phyloP scores from a whole-genome alignment of 2,329 filamentous ascomycete species.

The Penicillium hesseltinei region DNA sequence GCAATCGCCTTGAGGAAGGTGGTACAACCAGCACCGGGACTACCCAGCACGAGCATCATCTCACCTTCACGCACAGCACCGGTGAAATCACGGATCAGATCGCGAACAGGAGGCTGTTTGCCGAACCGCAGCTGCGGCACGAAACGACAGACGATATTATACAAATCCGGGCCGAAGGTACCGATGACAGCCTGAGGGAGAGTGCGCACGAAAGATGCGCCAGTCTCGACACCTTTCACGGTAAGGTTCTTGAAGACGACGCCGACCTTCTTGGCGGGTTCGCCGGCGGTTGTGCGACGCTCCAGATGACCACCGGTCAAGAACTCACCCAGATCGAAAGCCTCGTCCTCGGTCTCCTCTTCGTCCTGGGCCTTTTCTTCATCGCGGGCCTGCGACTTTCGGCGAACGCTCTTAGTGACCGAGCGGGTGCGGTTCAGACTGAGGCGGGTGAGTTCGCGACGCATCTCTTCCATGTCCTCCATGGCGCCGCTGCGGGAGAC shows the following conservation, averaged over 20 bases:
- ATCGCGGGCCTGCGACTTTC: slow-evolving; percentile 32
- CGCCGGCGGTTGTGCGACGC: slow-evolving; percentile 62
- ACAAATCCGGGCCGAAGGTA: slow-evolving; percentile 78
- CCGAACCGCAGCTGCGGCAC: slow-evolving; percentile 52
- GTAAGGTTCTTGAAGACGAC: slow-evolving; percentile 74
- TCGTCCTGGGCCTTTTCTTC: slow-evolving; percentile 48
- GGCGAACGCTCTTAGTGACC: slow-evolving; percentile 26
- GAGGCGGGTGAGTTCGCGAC: slow-evolving; percentile 54
- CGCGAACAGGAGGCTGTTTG: slow-evolving; percentile 50
- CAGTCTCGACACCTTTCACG: slow-evolving; percentile 68
- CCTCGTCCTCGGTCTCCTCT: slow-evolving; percentile 24
- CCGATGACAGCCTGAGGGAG: slow-evolving; percentile 71
- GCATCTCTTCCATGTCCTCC: slow-evolving; percentile 59
- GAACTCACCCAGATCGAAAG: slow-evolving; percentile 67
- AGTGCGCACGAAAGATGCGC: slow-evolving; percentile 67
- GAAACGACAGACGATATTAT: slow-evolving; percentile 58
- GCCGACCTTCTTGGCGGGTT: slow-evolving; percentile 72
- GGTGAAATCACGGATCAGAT: slow-evolving; percentile 65
- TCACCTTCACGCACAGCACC: slow-evolving; percentile 66
- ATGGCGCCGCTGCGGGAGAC: slow-evolving; percentile 55
- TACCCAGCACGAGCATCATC: slow-evolving; percentile 71
- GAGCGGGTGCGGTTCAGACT: slow-evolving; percentile 45
- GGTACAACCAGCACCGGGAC: slow-evolving; percentile 71
- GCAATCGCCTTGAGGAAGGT: slow-evolving; percentile 75
- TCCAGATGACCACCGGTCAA: slow-evolving; percentile 74